These are phyloP conservation scores for Ramularia endophylla DNA, from an alignment of 2,329 filamentous ascomycete genomes.

Conservation along the genomic window DNA sequence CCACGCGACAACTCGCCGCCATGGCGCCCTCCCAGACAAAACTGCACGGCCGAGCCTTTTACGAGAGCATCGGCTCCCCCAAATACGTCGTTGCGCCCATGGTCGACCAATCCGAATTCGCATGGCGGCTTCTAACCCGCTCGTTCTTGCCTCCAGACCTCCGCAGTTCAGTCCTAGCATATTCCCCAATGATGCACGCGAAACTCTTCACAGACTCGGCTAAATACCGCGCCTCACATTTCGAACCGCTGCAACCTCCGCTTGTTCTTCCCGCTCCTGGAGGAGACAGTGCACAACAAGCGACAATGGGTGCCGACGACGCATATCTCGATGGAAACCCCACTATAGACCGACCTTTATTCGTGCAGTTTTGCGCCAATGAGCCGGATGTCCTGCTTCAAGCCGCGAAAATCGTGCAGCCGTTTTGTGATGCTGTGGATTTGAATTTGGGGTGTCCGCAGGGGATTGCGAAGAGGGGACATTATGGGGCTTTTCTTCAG, in stretches of 20 bases:
- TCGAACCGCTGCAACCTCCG: slow-evolving; percentile 57
- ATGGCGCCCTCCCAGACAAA: slow-evolving; percentile 23
- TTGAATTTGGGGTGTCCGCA: slow-evolving; percentile 95
- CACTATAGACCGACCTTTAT: slow-evolving; percentile 74
- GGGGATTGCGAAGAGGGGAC: slow-evolving; percentile 83
- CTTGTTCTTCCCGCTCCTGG: slow-evolving; percentile 16
- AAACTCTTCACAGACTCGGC: slow-evolving; percentile 73
- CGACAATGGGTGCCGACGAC: slow-evolving; percentile 23
- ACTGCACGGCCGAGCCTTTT: slow-evolving; percentile 70
- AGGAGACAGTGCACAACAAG: slow-evolving; percentile 17
- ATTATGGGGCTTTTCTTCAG: slow-evolving; percentile 91
- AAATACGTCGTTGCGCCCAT: slow-evolving; percentile 91
- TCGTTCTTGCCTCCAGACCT: slow-evolving; percentile 69
- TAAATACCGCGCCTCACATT: slow-evolving; percentile 72
- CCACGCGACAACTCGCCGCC: slow-evolving; percentile 6
- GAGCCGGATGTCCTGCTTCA: slow-evolving; percentile 72
- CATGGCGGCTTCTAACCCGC: slow-evolving; percentile 93
- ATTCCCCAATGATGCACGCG: slow-evolving; percentile 95
- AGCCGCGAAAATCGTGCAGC: slow-evolving; percentile 71
- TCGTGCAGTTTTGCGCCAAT: slow-evolving; percentile 96
- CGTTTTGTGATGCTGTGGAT: slow-evolving; percentile 92
- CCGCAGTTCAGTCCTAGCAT: slow-evolving; percentile 66
- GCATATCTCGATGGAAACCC: slow-evolving; percentile 82
- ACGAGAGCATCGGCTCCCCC: slow-evolving; percentile 88
- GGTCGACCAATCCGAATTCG: slow-evolving; percentile 98